Percentiles rank a stretch among this genome's conserved stretches.
These are phyloP conservation scores for Thalassiosira profunda DNA, from an alignment of 108 stramenopile genomes.

Conservation along the genomic window DNA sequence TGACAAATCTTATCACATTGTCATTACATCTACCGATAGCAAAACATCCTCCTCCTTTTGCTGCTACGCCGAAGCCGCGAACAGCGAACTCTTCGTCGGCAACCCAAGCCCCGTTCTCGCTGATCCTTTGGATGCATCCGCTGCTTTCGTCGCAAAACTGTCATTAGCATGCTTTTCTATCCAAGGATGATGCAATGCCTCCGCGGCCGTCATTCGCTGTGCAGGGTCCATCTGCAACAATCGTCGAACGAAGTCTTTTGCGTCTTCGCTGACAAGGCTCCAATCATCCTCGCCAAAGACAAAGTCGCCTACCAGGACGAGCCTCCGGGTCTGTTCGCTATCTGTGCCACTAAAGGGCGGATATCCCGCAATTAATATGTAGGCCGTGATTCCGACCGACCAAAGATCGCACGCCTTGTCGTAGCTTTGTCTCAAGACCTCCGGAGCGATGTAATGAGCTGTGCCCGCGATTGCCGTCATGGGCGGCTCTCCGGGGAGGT, in stretches of 20 bases:
- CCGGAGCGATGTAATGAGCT: conserved; percentile 97
- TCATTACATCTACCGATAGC: too few species aligned
- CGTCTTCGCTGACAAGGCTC: conserved; percentile 71
- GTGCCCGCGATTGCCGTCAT: conserved; percentile 86
- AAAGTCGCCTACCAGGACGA: too few species aligned
- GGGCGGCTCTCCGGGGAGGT: conserved; percentile 29
- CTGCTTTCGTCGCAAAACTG: too few species aligned
- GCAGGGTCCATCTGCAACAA: conserved; percentile 63
- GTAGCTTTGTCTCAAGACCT: conserved; percentile 97
- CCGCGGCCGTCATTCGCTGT: conserved; percentile 64
- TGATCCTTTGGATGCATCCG: too few species aligned
- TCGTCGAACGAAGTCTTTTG: conserved; percentile 71
- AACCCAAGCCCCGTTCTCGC: too few species aligned
- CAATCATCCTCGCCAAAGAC: conserved; percentile 76
- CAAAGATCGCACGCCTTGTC: conserved; percentile 97
- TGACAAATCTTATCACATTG: too few species aligned
- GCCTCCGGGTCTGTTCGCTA: too few species aligned
- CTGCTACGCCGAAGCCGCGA: too few species aligned
- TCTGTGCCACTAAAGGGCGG: conserved; percentile 95
- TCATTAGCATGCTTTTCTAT: too few species aligned
- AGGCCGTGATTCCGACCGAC: conserved; percentile 95
- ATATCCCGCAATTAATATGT: conserved; percentile 93
- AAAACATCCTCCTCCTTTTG: too few species aligned
- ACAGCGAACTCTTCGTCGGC: too few species aligned
- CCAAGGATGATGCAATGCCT: conserved; percentile 76